These are phyloP conservation scores for Clarireedia paspali DNA, from an alignment of 2,329 filamentous ascomycete genomes.

Conservation along the genomic window DNA sequence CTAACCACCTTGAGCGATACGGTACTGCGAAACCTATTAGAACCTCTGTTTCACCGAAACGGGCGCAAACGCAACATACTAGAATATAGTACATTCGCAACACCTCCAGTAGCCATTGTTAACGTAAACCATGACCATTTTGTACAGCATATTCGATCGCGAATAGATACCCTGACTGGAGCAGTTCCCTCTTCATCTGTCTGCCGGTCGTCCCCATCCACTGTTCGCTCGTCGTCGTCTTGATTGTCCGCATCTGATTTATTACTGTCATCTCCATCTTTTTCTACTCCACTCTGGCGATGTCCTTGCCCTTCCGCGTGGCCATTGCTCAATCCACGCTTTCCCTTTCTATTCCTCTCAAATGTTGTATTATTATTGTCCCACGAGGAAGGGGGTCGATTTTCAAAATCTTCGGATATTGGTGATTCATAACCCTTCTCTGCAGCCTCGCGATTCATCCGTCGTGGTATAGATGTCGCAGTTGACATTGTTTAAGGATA, in stretches of 20 bases:
- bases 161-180: conserved; percentile 33
- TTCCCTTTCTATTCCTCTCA: neutral
- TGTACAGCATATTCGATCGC: conserved; percentile 42
- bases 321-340: conserved; percentile 3
- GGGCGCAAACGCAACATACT: conserved; percentile 35
- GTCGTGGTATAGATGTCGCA: conserved; percentile 24
- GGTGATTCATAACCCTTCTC: neutral
- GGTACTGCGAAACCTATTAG: conserved; percentile 35
- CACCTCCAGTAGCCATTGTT: conserved; percentile 45
- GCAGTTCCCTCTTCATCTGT: conserved; percentile 13
- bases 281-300: conserved; percentile 8
- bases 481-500: conserved; percentile 32
- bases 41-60: neutral
- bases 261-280: neutral
- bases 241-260: neutral
- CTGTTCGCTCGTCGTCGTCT: neutral
- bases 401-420: neutral
- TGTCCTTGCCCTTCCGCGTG: conserved; percentile 8
- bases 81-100: conserved; percentile 45
- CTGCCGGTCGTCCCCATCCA: neutral
- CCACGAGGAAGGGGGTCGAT: neutral
- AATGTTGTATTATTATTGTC: neutral
- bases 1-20: conserved; percentile 47
- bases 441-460: conserved; percentile 13
- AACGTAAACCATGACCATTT: conserved; percentile 72